A percentile compares a stretch with the other conserved stretches of the same genome.
These are phyloP conservation scores for Tricladium varicosporioides DNA, from an alignment of 2,329 filamentous ascomycete genomes.

Conservation along the genomic window DNA sequence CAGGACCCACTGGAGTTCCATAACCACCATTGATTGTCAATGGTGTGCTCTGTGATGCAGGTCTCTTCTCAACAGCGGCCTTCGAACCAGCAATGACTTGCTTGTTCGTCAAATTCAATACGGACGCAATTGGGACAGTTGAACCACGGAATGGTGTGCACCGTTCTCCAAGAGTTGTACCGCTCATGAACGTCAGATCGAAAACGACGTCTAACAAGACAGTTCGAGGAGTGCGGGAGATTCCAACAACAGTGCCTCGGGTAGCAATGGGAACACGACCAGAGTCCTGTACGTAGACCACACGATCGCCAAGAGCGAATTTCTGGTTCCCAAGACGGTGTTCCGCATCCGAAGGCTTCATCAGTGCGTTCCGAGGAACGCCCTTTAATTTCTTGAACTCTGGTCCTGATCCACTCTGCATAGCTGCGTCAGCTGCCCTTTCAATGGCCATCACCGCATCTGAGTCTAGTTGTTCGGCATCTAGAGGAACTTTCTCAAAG, in stretches of 20 bases:
- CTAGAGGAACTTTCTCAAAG: conserved; percentile 92
- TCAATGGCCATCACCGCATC: conserved; percentile 83
- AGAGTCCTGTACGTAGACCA: conserved; percentile 89
- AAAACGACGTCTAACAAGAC: conserved; percentile 89
- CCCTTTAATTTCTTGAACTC: conserved; percentile 70
- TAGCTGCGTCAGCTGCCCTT: conserved; percentile 64
- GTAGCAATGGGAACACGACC: conserved; percentile 93
- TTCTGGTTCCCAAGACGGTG: conserved; percentile 82
- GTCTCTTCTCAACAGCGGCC: conserved; percentile 52
- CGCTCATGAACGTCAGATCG: conserved; percentile 95
- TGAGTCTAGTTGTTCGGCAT: conserved; percentile 94
- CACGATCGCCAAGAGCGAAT: conserved; percentile 82
- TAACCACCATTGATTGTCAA: conserved; percentile 52
- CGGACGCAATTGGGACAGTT: conserved; percentile 82
- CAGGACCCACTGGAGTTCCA: conserved; percentile 52
- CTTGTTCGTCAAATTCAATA: conserved; percentile 80
- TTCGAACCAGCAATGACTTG: conserved; percentile 74
- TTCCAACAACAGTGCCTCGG: conserved; percentile 89
- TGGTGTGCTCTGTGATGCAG: conserved; percentile 45
- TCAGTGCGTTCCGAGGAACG: conserved; percentile 80
- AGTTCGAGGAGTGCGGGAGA: conserved; percentile 81
- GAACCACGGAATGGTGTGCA: conserved; percentile 93
- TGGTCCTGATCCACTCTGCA: conserved; percentile 49
- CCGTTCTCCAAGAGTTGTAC: conserved; percentile 84
- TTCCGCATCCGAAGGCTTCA: conserved; percentile 96